Evolutionary conservation across 495 filamentous ascomycete species (phyloP), one percentile per base, ranked within the genome.

Genomic region (Penicillium soppii): DNA sequence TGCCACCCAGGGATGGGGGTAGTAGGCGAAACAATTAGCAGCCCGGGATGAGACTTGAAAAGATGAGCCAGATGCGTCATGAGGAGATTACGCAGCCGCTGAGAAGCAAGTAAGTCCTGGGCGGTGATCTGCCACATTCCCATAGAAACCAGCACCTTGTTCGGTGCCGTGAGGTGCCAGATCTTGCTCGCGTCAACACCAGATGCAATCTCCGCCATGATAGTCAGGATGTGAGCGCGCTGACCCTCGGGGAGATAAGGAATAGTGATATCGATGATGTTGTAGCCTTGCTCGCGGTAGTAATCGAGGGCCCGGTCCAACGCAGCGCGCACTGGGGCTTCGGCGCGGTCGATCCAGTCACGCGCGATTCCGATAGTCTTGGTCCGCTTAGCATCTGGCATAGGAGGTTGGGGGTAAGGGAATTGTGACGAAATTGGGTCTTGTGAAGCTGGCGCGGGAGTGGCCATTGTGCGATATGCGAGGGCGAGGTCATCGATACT

Each of bases 41-140:
- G 58, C 12, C 87, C 89, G 2, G 91, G 90, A 57, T 96, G 69
- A 19, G 74, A 69, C 50, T 80, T 66, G 68, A 83, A 97, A 3
- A 97, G 72, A 47, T 77, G 72, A 0, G 88, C 80, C 2, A 96
- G 74, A 66, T 97, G 92, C 27, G 78, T 70, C 92, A 97, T 97
- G 39, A 95, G 65, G 30, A 92, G 69, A 8, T 80, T 76, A 13
- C 92, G 79, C 44, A 97, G 68, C 50, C 87, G 83, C 52, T 90
- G 88, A 22, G 89, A 84, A 25, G 84, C 79, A 19, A 90, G 72
- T 61, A 92, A 85, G 55, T 95, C 89, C 4, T 69, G 64, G 2
- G 83, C 82, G 0, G 83, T 74, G 13, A 90, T 88, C 48, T 84
- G 82, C 29, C 65, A 64, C 56, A 69, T 71, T 20, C 77, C 84